A percentile compares a stretch with the other conserved stretches of the same genome.
phyloP scores from a whole-genome alignment of 257 asterid genomes.

The Fraxinus quadrangulata region DNA sequence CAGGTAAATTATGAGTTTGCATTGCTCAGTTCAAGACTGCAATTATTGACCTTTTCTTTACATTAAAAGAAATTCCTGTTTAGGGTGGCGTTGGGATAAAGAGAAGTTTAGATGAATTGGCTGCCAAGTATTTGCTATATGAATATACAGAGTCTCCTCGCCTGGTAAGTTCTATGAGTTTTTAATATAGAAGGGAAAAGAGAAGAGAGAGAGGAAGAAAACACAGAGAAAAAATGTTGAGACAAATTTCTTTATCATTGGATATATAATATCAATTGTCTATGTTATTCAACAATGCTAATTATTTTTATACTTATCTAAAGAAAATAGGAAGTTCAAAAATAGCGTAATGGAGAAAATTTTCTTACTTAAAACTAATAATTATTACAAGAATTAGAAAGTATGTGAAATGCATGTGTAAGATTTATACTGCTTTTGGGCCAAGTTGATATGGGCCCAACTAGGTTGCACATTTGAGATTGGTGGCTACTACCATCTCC shows the following conservation, averaged over 20 bases:
- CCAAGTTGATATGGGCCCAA: not conserved
- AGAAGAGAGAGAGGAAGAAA: not conserved
- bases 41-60: slow-evolving; percentile 15
- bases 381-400: not conserved
- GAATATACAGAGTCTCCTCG: slow-evolving; percentile 78
- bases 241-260: not conserved
- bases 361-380: not conserved
- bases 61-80: slow-evolving; percentile 20
- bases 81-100: slow-evolving; percentile 91
- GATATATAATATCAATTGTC: not conserved
- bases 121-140: slow-evolving; percentile 78
- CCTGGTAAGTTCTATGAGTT: slow-evolving; percentile 62
- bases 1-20: slow-evolving; percentile 52
- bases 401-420: not conserved
- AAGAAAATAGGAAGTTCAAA: not conserved
- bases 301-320: not conserved
- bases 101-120: slow-evolving; percentile 85
- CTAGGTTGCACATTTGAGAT: not conserved
- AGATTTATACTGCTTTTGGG: not conserved
- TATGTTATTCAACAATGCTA: not conserved
- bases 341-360: not conserved
- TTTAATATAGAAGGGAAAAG: not conserved
- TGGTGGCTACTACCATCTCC: not conserved
- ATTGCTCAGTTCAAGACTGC: slow-evolving; percentile 21
- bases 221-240: not conserved